phyloP scores from a whole-genome alignment of 2,329 filamentous ascomycete genomes.

The Paecilomyces variotii region DNA sequence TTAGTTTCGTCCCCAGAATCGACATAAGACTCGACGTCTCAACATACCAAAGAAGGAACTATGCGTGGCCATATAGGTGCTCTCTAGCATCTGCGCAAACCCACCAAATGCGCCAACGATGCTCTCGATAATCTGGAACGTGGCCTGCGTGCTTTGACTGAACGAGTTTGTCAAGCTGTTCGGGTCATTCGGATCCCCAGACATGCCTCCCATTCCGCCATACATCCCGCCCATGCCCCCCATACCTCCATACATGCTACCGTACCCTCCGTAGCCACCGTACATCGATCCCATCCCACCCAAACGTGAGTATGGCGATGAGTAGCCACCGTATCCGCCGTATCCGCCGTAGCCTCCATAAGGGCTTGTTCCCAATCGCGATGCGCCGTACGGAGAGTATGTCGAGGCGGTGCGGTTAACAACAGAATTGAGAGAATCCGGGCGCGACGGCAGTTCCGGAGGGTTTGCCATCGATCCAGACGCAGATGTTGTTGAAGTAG shows the following conservation, averaged over 20 bases:
- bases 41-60: slow-evolving; percentile 91
- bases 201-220: slow-evolving; percentile 35
- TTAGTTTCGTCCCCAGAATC: slow-evolving; percentile 9
- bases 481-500: slow-evolving; percentile 35
- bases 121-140: slow-evolving; percentile 96
- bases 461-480: slow-evolving; percentile 38
- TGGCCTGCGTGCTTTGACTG: slow-evolving; percentile 88
- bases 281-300: slow-evolving; percentile 39
- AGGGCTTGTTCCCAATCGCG: slow-evolving; percentile 47
- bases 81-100: slow-evolving; percentile 98
- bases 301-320: slow-evolving; percentile 22
- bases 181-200: slow-evolving; percentile 69
- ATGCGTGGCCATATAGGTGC: slow-evolving; percentile 99
- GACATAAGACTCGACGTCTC: neutral
- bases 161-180: slow-evolving; percentile 94
- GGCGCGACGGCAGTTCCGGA: slow-evolving; percentile 72
- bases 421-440: slow-evolving; percentile 66
- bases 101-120: slow-evolving; percentile 94
- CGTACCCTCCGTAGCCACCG: slow-evolving; percentile 31
- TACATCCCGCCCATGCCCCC: slow-evolving; percentile 33
- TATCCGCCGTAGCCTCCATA: slow-evolving; percentile 44
- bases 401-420: slow-evolving; percentile 83
- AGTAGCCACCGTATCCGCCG: slow-evolving; percentile 35
- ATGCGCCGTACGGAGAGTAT: slow-evolving; percentile 59
- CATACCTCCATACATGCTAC: slow-evolving; percentile 41